phyloP scores from a whole-genome alignment of 1,284 basidiomycete genomes.

The Uromyces viciae-fabae region DNA sequence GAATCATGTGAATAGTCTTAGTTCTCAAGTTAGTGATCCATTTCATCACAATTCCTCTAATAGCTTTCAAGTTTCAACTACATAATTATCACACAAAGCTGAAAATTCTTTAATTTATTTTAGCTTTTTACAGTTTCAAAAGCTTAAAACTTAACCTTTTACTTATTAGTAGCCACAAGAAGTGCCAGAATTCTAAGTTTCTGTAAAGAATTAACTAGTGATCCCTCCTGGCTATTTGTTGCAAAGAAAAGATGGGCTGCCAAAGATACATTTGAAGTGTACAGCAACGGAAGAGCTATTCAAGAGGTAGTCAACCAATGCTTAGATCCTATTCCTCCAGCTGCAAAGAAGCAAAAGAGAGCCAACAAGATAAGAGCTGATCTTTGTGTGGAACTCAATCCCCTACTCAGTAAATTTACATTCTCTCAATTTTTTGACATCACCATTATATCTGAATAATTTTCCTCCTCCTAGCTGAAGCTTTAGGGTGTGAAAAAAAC shows the following conservation, averaged over 20 bases:
- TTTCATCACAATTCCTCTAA: background rate
- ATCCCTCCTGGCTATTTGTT: background rate
- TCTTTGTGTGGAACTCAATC: background rate
- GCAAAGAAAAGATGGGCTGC: background rate
- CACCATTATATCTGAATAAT: too few species aligned
- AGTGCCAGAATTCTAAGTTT: background rate
- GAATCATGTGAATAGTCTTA: background rate
- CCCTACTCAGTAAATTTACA: background rate
- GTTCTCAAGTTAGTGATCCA: background rate
- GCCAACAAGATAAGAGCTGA: background rate
- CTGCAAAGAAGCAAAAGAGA: background rate
- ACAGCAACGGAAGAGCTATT: background rate
- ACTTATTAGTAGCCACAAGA: background rate
- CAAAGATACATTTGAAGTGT: constrained; percentile 1
- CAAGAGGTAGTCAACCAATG: background rate
- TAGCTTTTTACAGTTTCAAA: background rate
- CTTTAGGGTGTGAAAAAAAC: too few species aligned
- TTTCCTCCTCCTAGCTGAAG: too few species aligned
- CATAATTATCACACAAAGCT: background rate
- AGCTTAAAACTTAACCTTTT: background rate
- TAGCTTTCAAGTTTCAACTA: background rate
- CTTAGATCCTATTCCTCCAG: background rate
- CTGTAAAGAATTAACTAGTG: background rate
- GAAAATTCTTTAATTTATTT: background rate
- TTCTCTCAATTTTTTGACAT: too few species aligned